Evolutionary conservation across 345 rosid species (phyloP), one percentile per base, ranked within the genome.

Genomic region (Atalantia buxifolia): DNA sequence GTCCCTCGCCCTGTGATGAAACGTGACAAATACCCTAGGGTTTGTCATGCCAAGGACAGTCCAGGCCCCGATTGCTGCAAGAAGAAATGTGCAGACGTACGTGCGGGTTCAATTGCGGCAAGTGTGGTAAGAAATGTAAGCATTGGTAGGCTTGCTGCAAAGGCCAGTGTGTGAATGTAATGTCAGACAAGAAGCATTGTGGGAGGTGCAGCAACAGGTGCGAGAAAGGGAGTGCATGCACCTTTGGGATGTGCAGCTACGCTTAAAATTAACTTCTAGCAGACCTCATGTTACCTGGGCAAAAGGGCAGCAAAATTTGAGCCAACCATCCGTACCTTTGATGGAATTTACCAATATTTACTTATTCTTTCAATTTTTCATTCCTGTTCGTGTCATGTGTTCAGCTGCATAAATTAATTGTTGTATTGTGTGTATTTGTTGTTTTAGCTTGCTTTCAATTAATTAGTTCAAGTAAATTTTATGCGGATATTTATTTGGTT

Each of bases 191-290:
- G 75, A 83, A 84, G 53, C 87, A 91, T 40, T 91, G 93, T 55
- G 93, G 93, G 22, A 88, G 83, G n/a, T 91, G 93, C 85, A 81
- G 75, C 81, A 91, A 84, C 75, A 82, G 77, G 81, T 91, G 95
- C 80, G 69, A 85, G 63, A 89, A 88, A 81, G 90, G 90, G 30
- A 87, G 76, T 53, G 24, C 75, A 9, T 88, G 95, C 57, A 71
- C 75, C 7, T 88, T 79, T 79, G 92, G 93, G 18, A 86, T 89
- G 89, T 89, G 95, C 79, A 86, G 67, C 81, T 91, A 89, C 70
- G 92, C 92, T 1, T 85, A 83, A 79, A 77, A n/a, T 19, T 42
- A 10, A 42, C 48, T 9, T 42, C 48, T 2, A 42, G 48, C 48
- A 10, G 50, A 45, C 5, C 13, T 45, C 50, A 12, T 5, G 50